These are phyloP conservation scores for Carex kokanica DNA, from an alignment of 176 grass and related monocot genomes.

Conservation along the genomic window DNA sequence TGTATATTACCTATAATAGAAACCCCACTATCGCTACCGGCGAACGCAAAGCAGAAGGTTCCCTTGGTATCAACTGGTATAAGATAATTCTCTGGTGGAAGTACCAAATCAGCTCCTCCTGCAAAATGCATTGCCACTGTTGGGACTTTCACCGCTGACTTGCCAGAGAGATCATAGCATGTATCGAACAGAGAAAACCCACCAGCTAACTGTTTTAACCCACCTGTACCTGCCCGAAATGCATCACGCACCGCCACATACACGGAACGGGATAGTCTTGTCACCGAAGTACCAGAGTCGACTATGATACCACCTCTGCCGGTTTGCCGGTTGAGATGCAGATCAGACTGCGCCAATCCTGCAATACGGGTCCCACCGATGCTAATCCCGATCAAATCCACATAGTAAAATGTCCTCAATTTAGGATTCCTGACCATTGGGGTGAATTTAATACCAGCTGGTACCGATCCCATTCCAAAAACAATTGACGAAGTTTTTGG, in stretches of 20 bases:
- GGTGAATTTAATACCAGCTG: constrained; percentile 37
- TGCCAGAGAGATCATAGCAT: constrained; percentile 55
- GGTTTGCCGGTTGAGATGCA: constrained; percentile 40
- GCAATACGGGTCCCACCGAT: constrained; percentile 40
- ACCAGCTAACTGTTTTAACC: constrained; percentile 22
- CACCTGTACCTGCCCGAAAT: constrained; percentile 31
- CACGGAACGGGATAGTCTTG: constrained; percentile 28
- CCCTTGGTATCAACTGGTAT: constrained; percentile 38
- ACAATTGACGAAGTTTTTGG: constrained; percentile 41
- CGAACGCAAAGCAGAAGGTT: constrained; percentile 47
- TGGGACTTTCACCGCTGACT: constrained; percentile 25
- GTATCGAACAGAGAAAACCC: constrained; percentile 57
- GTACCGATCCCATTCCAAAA: constrained; percentile 51
- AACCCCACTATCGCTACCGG: constrained; percentile 39
- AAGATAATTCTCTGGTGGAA: constrained; percentile 58
- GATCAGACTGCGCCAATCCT: constrained; percentile 29
- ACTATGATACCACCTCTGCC: constrained; percentile 68
- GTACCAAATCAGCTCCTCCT: constrained; percentile 45
- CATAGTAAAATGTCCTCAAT: constrained; percentile 45
- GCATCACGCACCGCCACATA: constrained; percentile 54
- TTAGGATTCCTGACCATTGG: constrained; percentile 47
- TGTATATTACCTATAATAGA: constrained; percentile 76
- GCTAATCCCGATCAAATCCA: constrained; percentile 56
- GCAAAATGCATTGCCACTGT: constrained; percentile 48
- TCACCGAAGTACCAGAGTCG: constrained; percentile 62